Evolutionary conservation across 805 yeast genomes (phyloP).

Genomic region (Candida anglica): DNA sequence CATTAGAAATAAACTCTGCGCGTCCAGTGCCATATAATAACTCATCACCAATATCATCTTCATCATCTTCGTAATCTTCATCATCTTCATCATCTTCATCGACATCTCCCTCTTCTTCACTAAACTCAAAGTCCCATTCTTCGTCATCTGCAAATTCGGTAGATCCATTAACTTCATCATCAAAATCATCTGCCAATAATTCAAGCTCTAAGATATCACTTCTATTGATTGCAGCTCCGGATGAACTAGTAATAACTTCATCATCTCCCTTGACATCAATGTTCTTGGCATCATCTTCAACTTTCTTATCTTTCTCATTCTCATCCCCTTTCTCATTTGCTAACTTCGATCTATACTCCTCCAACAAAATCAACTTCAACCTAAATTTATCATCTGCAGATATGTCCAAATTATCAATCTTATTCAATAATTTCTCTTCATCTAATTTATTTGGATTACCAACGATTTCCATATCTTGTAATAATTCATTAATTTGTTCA

Average conservation of each 20-base stretch:
- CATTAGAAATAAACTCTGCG: conserved; percentile 10
- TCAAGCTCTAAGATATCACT: conserved; percentile 52
- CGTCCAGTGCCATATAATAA: conserved; percentile 17
- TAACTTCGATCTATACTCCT: conserved; percentile 13
- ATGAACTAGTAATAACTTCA: not conserved
- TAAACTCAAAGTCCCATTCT: conserved; percentile 33
- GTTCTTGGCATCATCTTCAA: conserved; percentile 2
- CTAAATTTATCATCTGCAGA: conserved; percentile 23
- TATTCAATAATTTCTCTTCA: conserved; percentile 17
- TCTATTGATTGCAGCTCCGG: conserved; percentile 28
- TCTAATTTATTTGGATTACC: conserved; percentile 26
- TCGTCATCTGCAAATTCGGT: conserved; percentile 24
- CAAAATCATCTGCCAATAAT: conserved; percentile 47
- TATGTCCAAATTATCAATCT: conserved; percentile 22
- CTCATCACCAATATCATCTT: conserved; percentile 28
- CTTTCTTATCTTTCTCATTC: too few relatives aligned
- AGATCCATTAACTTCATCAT: conserved; percentile 22
- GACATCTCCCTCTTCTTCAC: conserved; percentile 34
- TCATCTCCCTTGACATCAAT: not conserved
- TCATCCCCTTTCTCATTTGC: too few relatives aligned
- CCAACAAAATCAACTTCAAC: conserved; percentile 19
- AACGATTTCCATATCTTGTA: conserved; percentile 31
- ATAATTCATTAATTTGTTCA: conserved; percentile 23
- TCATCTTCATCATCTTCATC: conserved; percentile 20
- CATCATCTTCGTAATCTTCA: too few relatives aligned